These are phyloP conservation scores for Darksidea phi DNA, from an alignment of 495 filamentous ascomycete genomes.

Conservation along the genomic window DNA sequence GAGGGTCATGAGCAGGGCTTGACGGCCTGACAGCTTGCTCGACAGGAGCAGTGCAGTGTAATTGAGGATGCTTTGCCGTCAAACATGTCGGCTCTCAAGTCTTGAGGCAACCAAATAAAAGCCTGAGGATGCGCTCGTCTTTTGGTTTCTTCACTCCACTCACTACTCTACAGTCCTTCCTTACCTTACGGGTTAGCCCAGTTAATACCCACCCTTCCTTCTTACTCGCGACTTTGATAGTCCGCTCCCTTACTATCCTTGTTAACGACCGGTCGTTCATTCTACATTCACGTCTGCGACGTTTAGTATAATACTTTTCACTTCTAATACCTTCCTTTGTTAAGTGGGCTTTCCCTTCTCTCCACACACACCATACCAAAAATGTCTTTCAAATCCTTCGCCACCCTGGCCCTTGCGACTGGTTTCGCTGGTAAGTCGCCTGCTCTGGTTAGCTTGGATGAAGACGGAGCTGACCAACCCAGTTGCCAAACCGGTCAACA, in stretches of 20 bases:
- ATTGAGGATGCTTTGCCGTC: background rate
- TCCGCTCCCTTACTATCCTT: slow-evolving; percentile 17
- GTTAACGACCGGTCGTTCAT: slow-evolving; percentile 3
- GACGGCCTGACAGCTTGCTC: background rate
- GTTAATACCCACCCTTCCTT: slow-evolving; percentile 28
- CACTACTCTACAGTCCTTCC: slow-evolving; percentile 21
- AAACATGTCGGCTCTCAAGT: too few relatives aligned
- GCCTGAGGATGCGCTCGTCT: background rate
- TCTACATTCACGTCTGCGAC: slow-evolving; percentile 32
- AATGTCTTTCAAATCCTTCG: slow-evolving; percentile 29
- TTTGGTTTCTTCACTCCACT: slow-evolving; percentile 11
- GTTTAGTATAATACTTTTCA: slow-evolving; percentile 20
- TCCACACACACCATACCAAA: slow-evolving; percentile 5
- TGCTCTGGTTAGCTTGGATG: background rate
- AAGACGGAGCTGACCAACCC: background rate
- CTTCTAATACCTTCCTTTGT: slow-evolving; percentile 30
- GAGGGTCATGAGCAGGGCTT: background rate
- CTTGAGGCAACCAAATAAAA: background rate
- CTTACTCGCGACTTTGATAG: slow-evolving; percentile 33
- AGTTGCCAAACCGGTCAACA: slow-evolving; percentile 21
- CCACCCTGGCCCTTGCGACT: slow-evolving; percentile 31
- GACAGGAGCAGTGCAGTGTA: background rate
- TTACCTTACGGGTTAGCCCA: slow-evolving; percentile 16
- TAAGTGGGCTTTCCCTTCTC: slow-evolving; percentile 27
- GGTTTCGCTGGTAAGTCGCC: slow-evolving; percentile 28